A percentile compares a stretch with the other conserved stretches of the same genome.
phyloP scores from a whole-genome alignment of 352 stramenopile species.

The Salisapilia sapeloensis region DNA sequence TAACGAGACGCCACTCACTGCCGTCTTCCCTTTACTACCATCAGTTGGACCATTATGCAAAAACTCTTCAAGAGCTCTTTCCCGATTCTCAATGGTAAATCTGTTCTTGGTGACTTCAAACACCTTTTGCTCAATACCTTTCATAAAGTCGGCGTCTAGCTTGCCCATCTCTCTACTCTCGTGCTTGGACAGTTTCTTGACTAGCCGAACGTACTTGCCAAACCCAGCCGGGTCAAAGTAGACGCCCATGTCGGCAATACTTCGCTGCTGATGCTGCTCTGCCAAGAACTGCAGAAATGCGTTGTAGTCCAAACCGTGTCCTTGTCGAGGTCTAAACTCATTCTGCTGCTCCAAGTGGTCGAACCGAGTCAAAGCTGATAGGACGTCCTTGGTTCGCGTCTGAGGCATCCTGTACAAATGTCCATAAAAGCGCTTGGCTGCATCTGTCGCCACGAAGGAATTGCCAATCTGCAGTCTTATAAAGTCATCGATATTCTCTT shows the following conservation, averaged over 20 bases:
- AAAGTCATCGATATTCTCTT: constrained; percentile 50
- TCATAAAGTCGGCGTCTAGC: constrained; percentile 67
- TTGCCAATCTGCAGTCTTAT: constrained; percentile 57
- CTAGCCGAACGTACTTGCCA: constrained; percentile 57
- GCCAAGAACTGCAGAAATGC: constrained; percentile 61
- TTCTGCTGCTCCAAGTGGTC: constrained; percentile 42
- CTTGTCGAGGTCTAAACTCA: constrained; percentile 21
- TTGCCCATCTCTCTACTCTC: constrained; percentile 71
- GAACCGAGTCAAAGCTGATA: constrained; percentile 45
- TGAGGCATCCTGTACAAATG: constrained; percentile 18
- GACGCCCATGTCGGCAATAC: constrained; percentile 42
- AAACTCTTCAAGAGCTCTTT: constrained; percentile 47
- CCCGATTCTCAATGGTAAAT: constrained; percentile 65
- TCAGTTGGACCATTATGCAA: constrained; percentile 10
- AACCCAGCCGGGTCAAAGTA: constrained; percentile 44
- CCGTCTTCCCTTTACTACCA: neutral
- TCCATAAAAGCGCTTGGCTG: constrained; percentile 57
- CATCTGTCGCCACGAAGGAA: constrained; percentile 59
- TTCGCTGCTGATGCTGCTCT: constrained; percentile 45
- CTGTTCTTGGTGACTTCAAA: constrained; percentile 77
- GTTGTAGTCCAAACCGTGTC: constrained; percentile 33
- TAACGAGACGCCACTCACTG: constrained; percentile 31
- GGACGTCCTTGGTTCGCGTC: constrained; percentile 52
- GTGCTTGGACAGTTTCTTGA: constrained; percentile 50
- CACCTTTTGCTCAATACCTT: constrained; percentile 52